Conservation (phyloP, 805 yeast genomes). For the Clavispora asparagi region DNA sequence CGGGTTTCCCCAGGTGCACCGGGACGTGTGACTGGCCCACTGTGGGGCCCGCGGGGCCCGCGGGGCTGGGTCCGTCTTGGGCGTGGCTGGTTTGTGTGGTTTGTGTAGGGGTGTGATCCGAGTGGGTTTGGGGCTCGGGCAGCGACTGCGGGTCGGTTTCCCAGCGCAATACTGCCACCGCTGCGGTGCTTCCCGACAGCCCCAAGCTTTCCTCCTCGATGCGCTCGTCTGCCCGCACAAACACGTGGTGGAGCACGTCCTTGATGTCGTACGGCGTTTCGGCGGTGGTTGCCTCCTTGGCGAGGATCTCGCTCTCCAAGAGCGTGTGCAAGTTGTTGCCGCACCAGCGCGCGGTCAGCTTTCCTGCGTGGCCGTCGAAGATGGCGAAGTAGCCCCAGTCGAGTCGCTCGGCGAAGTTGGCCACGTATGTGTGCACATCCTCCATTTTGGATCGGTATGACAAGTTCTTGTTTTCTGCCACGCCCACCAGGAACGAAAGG, state of each 20-base stretch:
- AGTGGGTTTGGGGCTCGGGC: too few relatives aligned
- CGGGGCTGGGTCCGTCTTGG: too few relatives aligned
- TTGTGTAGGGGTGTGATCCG: too few relatives aligned
- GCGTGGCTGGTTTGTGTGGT: too few relatives aligned
- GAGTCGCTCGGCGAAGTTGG: constrained; percentile 82
- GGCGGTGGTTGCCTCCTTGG: constrained; percentile 12
- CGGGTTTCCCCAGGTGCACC: constrained; percentile 1
- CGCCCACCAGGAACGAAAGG: constrained; percentile 78
- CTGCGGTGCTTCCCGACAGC: constrained; percentile 91
- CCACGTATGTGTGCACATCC: constrained; percentile 89
- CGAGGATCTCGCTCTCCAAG: constrained; percentile 50
- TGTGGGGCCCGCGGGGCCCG: too few relatives aligned
- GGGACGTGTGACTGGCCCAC: too few relatives aligned
- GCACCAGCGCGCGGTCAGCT: constrained; percentile 90
- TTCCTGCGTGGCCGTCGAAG: constrained; percentile 97
- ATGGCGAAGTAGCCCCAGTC: constrained; percentile 96
- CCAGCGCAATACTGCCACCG: constrained; percentile 87
- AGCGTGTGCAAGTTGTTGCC: constrained; percentile 76
- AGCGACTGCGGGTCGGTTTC: constrained; percentile 39
- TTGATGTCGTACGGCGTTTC: constrained; percentile 46
- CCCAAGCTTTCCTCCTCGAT: constrained; percentile 60
- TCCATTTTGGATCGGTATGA: constrained; percentile 88
- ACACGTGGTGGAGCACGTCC: constrained; percentile 62
- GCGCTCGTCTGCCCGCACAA: constrained; percentile 67
- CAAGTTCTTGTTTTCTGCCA: constrained; percentile 81